These are phyloP conservation scores for Mucor irregularis DNA, from an alignment of 371 early-diverging fungal genomes.

Conservation along the genomic window DNA sequence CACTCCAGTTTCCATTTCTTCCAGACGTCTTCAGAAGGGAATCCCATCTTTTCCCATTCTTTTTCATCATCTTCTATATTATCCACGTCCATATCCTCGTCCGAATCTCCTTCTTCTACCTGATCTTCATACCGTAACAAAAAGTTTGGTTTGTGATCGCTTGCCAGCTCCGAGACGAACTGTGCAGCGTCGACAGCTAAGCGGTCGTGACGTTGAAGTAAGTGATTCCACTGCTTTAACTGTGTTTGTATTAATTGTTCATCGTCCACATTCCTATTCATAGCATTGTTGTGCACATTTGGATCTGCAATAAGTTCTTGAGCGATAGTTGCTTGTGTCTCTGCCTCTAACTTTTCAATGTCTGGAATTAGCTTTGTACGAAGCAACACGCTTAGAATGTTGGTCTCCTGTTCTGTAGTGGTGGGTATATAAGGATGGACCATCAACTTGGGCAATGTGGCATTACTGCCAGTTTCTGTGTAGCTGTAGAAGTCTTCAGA, in stretches of 20 bases:
- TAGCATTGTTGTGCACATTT: not conserved
- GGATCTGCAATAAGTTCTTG: conserved; percentile 27
- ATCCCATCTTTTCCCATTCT: conserved; percentile 50
- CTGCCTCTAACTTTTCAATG: conserved; percentile 58
- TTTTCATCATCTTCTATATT: conserved; percentile 15
- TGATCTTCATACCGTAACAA: conserved; percentile 33
- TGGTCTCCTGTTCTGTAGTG: conserved; percentile 59
- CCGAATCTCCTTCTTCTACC: conserved; percentile 27
- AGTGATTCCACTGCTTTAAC: conserved; percentile 35
- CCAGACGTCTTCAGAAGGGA: conserved; percentile 45
- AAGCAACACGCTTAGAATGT: conserved; percentile 57
- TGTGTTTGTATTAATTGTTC: conserved; percentile 34
- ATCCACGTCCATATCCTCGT: conserved; percentile 23
- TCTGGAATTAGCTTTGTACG: conserved; percentile 70
- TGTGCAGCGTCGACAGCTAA: conserved; percentile 36
- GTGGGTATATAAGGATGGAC: conserved; percentile 62
- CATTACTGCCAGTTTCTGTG: conserved; percentile 43
- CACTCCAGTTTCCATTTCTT: conserved; percentile 51
- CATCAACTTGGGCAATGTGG: conserved; percentile 55
- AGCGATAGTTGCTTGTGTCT: conserved; percentile 53
- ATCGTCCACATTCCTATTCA: conserved; percentile 26
- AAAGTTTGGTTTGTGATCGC: conserved; percentile 37
- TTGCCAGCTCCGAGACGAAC: conserved; percentile 31
- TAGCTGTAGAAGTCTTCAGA: conserved; percentile 52
- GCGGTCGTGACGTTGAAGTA: conserved; percentile 42